Evolutionary conservation across 148 eudicot genomes (phyloP).

Genomic region (Rhododendron henanense): DNA sequence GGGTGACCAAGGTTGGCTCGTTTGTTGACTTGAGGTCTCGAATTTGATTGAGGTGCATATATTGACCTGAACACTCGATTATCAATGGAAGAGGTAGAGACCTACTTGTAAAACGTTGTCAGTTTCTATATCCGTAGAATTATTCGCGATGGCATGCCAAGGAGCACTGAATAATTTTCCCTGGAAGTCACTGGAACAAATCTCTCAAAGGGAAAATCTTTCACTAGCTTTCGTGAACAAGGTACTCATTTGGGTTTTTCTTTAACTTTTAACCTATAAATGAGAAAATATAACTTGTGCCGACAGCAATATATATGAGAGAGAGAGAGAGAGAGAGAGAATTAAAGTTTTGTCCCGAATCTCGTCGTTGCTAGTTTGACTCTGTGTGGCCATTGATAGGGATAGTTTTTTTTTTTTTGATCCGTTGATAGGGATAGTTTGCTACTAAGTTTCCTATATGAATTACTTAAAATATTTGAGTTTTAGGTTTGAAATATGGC

Average conservation of each 20-base stretch:
- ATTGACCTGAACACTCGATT: neutral
- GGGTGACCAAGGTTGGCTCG: neutral
- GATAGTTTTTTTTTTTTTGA: too few relatives aligned
- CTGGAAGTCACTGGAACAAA: neutral
- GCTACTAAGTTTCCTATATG: neutral
- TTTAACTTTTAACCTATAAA: conserved; percentile 4
- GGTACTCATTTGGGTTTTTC: conserved; percentile 10
- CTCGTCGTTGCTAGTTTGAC: conserved; percentile 13
- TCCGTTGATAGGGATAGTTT: too few relatives aligned
- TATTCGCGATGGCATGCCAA: neutral
- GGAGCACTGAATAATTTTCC: neutral
- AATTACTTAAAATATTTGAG: neutral
- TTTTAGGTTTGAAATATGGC: conserved; percentile 25
- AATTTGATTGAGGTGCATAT: neutral
- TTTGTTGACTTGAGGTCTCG: neutral
- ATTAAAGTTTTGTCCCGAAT: neutral
- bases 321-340: neutral
- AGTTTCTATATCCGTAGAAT: neutral
- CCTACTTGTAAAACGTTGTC: neutral
- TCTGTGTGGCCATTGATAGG: conserved; percentile 15
- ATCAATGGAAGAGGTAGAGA: neutral
- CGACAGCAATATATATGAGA: conserved; percentile 12
- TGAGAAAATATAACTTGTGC: conserved; percentile 18
- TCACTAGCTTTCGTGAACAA: conserved; percentile 26
- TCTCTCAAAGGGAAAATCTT: neutral